Evolutionary conservation across 2,329 filamentous ascomycete genomes (phyloP), one percentile per base, ranked within the genome.

Genomic region (Coleophoma crateriformis): DNA sequence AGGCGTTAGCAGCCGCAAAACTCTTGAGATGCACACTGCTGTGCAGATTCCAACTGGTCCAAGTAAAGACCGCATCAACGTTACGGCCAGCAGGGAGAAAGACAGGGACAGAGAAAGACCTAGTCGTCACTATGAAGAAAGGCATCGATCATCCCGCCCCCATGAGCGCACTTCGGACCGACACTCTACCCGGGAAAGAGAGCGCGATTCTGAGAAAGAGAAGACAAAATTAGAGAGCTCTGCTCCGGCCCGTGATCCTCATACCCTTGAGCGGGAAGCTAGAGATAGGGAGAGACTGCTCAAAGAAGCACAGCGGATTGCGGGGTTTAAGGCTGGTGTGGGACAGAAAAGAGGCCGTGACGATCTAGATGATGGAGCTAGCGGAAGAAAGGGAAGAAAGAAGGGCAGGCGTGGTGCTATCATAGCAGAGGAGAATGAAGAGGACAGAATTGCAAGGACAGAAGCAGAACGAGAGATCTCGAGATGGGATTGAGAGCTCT

Each of bases 201-300:
- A 76, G 45, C 66, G 71, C 54, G 64, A 73, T 50, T 67, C 74
- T 42, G 72, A 81, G 51, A 57, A 39, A 54, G 50, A 45, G 49
- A 57, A 15, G 53, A 50, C 32, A 47, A 51, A n/a, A 50, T 46
- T 38, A 48, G 20, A 44, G 19, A 33, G 46, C 15, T 14, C 48
- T 4, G 50, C 52, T 12, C 15, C 54, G 10, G 47, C 55, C 15
- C 20, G 59, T 27, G 59, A 66, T 41, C 61, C 62, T 7, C 84
- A 88, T 64, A 84, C 85, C 1, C 71, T 84, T 0, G 85, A 89
- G 65, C 80, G 85, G 19, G 84, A 87, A 62, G 79, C 79, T 12
- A 72, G 82, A 14, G 78, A 85, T 60, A 75, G 83, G 42, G 83
- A 87, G 64, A 74, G 85, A 22, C 71, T 87, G 46, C 71, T 85